phyloP scores from a whole-genome alignment of 495 filamentous ascomycete genomes.

The Tetracladium marchalianum region DNA sequence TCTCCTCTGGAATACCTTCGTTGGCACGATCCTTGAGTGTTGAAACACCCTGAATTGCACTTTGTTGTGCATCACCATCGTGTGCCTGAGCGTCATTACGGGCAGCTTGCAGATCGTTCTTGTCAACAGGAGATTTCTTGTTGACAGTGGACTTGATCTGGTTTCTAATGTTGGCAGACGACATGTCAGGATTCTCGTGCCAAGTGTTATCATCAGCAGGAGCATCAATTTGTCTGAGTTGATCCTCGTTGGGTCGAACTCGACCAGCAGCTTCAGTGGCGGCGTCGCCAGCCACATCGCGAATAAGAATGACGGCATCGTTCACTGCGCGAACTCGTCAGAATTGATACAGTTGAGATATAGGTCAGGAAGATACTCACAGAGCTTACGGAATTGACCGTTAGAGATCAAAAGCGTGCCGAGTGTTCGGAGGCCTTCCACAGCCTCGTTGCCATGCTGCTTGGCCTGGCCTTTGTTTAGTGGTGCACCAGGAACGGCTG shows the following conservation, averaged over 20 bases:
- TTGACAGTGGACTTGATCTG: constrained; percentile 52
- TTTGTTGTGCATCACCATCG: constrained; percentile 40
- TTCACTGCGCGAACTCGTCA: constrained; percentile 49
- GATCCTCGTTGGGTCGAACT: constrained; percentile 71
- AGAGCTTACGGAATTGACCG: constrained; percentile 89
- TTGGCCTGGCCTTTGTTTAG: constrained; percentile 64
- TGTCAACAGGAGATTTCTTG: constrained; percentile 42
- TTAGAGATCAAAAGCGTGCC: constrained; percentile 90
- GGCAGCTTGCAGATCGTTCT: constrained; percentile 41
- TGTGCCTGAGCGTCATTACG: constrained; percentile 46
- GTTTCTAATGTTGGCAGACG: constrained; percentile 56
- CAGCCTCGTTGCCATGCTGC: constrained; percentile 69
- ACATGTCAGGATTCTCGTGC: constrained; percentile 81
- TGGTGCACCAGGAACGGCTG: constrained; percentile 50
- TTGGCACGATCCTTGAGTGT: constrained; percentile 38
- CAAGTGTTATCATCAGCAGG: constrained; percentile 85
- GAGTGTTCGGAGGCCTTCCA: constrained; percentile 80
- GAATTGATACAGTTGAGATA: background rate
- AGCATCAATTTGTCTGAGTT: constrained; percentile 65
- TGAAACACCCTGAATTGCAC: constrained; percentile 36
- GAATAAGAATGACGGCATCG: constrained; percentile 73
- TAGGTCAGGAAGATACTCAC: constrained; percentile 39
- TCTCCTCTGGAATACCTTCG: constrained; percentile 49
- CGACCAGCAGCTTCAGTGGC: constrained; percentile 70
- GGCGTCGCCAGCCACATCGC: constrained; percentile 85